phyloP scores from a whole-genome alignment of 257 asterid genomes.

The Scutellaria barbata region DNA sequence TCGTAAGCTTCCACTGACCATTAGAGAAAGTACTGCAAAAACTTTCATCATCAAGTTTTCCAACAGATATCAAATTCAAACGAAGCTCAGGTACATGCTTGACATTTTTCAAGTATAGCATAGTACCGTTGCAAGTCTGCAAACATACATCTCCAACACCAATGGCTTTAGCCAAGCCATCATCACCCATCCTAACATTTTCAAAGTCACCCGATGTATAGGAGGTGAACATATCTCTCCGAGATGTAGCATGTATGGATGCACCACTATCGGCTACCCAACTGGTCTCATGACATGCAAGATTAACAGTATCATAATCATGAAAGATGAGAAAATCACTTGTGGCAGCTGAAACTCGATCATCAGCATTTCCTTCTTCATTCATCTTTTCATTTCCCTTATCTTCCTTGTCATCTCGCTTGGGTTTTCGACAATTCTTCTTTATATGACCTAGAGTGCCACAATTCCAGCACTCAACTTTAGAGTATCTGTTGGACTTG shows the following conservation, averaged over 20 bases:
- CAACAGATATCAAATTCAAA: neutral
- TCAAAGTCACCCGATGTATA: conserved; percentile 11
- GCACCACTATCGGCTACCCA: neutral
- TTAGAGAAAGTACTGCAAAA: neutral
- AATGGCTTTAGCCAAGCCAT: neutral
- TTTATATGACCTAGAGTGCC: neutral
- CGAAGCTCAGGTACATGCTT: neutral
- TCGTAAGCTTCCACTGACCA: conserved; percentile 20
- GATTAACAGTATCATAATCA: conserved; percentile 3
- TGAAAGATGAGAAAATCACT: neutral
- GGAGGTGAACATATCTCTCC: conserved; percentile 9
- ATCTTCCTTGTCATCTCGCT: neutral
- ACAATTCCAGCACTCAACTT: conserved; percentile 13
- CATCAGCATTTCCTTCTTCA: neutral
- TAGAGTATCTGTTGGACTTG: conserved; percentile 9
- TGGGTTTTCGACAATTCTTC: neutral
- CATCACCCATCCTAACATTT: neutral
- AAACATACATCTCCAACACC: conserved; percentile 11
- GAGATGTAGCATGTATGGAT: conserved; percentile 8
- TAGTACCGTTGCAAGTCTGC: neutral
- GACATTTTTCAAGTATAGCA: neutral
- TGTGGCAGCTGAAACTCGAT: neutral
- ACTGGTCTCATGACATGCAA: neutral
- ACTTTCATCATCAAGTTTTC: conserved; percentile 6
- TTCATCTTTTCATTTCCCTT: neutral